Percentiles rank a stretch among this genome's conserved stretches.
Evolutionary conservation across 768 basidiomycete species (phyloP).

Genomic region (Mycena floridula): DNA sequence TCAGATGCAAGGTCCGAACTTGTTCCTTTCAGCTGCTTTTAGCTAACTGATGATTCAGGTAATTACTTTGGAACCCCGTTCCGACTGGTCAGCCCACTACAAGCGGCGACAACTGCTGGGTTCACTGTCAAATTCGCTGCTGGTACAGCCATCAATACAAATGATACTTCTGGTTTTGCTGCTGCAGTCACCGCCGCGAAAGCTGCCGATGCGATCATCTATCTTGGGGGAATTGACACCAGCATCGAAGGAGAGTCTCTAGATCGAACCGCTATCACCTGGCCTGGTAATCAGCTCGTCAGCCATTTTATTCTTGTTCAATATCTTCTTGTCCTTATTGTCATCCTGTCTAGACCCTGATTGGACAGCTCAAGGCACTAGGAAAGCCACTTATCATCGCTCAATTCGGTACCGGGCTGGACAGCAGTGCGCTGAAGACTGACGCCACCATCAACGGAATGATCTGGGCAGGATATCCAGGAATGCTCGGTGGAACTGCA

Average conservation of each 20-base stretch:
- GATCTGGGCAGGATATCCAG: constrained; percentile 58
- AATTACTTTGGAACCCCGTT: constrained; percentile 52
- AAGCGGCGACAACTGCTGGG: constrained; percentile 40
- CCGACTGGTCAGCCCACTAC: constrained; percentile 48
- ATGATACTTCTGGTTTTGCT: constrained; percentile 37
- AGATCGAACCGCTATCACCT: constrained; percentile 43
- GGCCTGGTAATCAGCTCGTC: constrained; percentile 57
- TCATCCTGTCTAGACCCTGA: no score
- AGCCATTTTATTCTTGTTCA: no score
- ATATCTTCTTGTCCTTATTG: no score
- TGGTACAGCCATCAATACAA: constrained; percentile 36
- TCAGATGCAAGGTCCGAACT: constrained; percentile 48
- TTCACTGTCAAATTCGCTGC: constrained; percentile 35
- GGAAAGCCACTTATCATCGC: constrained; percentile 48
- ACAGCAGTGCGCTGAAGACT: no score
- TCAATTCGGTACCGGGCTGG: constrained; percentile 54
- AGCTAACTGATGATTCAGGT: no score
- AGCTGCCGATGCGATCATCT: constrained; percentile 44
- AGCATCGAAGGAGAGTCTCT: constrained; percentile 39
- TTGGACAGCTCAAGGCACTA: constrained; percentile 35
- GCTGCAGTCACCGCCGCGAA: constrained; percentile 44
- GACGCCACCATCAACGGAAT: no score
- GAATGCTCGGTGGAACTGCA: constrained; percentile 49
- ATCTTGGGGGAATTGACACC: constrained; percentile 48
- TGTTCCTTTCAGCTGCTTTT: no score